phyloP scores from a whole-genome alignment of 805 yeast species.

The Wickerhamomyces hampshirensis region DNA sequence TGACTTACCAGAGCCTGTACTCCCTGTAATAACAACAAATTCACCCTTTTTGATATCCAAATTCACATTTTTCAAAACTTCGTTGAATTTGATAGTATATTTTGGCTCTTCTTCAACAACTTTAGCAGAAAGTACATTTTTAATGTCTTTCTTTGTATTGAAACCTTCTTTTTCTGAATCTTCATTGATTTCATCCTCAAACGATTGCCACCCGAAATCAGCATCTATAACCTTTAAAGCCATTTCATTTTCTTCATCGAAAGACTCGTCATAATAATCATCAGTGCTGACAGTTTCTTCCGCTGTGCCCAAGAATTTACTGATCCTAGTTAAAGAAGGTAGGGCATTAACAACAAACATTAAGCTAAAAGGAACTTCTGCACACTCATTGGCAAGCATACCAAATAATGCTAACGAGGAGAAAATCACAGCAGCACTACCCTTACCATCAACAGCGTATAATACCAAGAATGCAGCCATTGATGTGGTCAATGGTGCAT shows the following conservation, averaged over 20 bases:
- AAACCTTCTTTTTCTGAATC: too few species aligned
- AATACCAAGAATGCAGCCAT: conserved; percentile 45
- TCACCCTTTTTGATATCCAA: conserved; percentile 54
- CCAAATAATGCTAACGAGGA: conserved; percentile 67
- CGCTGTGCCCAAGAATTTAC: conserved; percentile 42
- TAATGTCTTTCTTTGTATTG: too few species aligned
- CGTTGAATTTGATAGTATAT: conserved; percentile 12
- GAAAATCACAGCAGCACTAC: conserved; percentile 58
- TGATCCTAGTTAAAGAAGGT: conserved; percentile 55
- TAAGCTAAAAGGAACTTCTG: conserved; percentile 66
- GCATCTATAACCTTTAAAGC: conserved; percentile 52
- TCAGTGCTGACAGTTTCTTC: conserved; percentile 38
- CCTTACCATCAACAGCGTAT: conserved; percentile 32
- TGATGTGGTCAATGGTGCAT: conserved; percentile 48
- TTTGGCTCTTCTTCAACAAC: too few species aligned
- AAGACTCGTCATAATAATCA: conserved; percentile 2
- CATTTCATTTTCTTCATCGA: conserved; percentile 21
- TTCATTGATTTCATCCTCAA: conserved; percentile 19
- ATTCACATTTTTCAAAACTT: conserved; percentile 26
- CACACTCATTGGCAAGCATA: conserved; percentile 54
- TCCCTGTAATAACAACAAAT: conserved; percentile 69
- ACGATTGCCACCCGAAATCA: conserved; percentile 63
- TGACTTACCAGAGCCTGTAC: conserved; percentile 75
- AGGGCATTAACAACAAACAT: conserved; percentile 65
- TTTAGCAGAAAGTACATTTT: too few species aligned